These are phyloP conservation scores for Leccinum broughii DNA, from an alignment of 768 basidiomycete species.

Conservation along the genomic window DNA sequence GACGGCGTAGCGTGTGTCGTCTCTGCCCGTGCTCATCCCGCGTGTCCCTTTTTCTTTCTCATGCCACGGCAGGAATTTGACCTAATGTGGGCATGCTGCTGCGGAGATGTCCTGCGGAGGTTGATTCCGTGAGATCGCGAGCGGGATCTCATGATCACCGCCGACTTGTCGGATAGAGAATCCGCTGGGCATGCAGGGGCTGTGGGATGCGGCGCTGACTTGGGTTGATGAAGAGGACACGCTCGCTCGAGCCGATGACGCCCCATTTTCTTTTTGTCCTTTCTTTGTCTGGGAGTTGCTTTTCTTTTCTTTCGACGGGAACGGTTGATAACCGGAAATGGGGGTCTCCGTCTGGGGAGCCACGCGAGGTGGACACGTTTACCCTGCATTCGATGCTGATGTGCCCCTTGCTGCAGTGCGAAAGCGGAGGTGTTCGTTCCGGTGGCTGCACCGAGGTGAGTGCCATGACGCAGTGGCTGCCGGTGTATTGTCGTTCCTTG, in stretches of 20 bases:
- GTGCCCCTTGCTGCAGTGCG: conserved; percentile 42
- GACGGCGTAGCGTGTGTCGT: conserved; percentile 4
- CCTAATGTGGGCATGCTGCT: conserved; percentile 10
- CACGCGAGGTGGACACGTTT: conserved; percentile 18
- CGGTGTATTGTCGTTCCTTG: conserved; percentile 15
- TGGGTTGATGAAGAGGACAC: conserved; percentile 9
- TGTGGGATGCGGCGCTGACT: neutral
- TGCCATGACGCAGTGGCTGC: conserved; percentile 26
- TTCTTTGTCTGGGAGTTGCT: conserved; percentile 1
- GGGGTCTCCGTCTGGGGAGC: conserved; percentile 18
- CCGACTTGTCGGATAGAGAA: conserved; percentile 2
- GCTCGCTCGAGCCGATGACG: neutral
- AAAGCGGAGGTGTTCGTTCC: conserved; percentile 88
- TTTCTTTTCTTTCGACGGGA: neutral
- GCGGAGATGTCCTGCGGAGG: conserved; percentile 12
- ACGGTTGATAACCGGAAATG: conserved; percentile 19
- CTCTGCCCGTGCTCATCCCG: neutral
- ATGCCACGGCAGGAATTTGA: neutral
- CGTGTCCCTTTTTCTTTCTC: conserved; percentile 5
- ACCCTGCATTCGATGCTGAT: conserved; percentile 16
- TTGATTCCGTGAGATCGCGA: conserved; percentile 14
- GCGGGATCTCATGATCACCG: conserved; percentile 14
- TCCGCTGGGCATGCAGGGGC: conserved; percentile 5
- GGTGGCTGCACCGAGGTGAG: conserved; percentile 81
- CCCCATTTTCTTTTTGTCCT: neutral